Evolutionary conservation across 2,329 filamentous ascomycete species (phyloP), one percentile per base, ranked within the genome.

Genomic region (Pseudogymnoascus sp.): DNA sequence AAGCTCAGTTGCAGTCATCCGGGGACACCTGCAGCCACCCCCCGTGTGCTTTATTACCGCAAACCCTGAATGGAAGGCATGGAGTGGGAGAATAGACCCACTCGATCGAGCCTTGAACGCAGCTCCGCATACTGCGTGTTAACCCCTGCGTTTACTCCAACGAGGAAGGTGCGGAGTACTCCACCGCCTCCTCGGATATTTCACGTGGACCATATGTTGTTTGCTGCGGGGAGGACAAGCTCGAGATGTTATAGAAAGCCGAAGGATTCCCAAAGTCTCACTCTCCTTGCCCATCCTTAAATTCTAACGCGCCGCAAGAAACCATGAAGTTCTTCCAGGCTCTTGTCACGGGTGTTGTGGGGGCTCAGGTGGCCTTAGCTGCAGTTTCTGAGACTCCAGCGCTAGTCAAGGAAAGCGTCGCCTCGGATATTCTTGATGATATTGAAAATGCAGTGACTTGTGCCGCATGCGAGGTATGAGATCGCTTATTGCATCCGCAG

Each of bases 391-490:
- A 56, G 50, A 56, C 28, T 35, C 50, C 50, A 19, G 28, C 50
- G 10, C 28, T 56, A 5, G 28, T 56, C 50, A 56, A 35, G 28
- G 50, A 56, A 12, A 56, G 50, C 26, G n/a, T 41, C 31, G 67
- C 68, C 26, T 43, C 64, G 11, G 53, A 63, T 6, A 70, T 75
- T 16, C 70, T 68, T 70, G 63, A 68, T 31, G 70, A 71, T 37
- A 67, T 75, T 63, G 71, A 71, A 26, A 65, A 72, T 62, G 68
- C 71, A 10, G 68, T 69, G 24, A 69, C 68, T 64, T 75, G 74
- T 61, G 65, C 68, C 12, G 68, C 67, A 37, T 75, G 74, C 60
- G 69, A 75, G 65, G 73, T 73, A 66, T 22, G 31, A 71, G 69
- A 3, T 66, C 76, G 28, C 75, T 74, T 64, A 69, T 69, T 33